Conservation (phyloP, 1,284 basidiomycete species). For the Cryptococcus maquisensis region DNA sequence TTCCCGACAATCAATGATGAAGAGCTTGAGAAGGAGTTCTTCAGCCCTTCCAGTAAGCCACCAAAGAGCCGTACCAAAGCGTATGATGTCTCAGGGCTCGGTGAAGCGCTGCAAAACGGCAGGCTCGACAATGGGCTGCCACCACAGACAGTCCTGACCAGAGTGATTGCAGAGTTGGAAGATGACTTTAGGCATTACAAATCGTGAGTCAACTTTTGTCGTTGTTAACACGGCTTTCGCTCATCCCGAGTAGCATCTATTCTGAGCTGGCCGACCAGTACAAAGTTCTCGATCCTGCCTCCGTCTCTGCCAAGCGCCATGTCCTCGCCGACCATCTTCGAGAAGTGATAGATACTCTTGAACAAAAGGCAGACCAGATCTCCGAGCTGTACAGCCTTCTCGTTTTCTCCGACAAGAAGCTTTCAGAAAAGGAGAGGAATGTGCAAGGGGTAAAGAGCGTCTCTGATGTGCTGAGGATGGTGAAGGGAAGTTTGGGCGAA, state of each 20-base stretch:
- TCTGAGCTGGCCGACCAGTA: slow-evolving; percentile 84
- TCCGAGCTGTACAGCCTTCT: slow-evolving; percentile 74
- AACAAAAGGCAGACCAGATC: slow-evolving; percentile 86
- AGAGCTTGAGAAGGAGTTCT: slow-evolving; percentile 71
- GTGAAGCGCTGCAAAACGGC: not conserved
- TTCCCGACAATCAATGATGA: slow-evolving; percentile 76
- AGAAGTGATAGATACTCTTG: slow-evolving; percentile 82
- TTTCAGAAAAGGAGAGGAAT: not conserved
- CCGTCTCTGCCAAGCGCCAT: slow-evolving; percentile 71
- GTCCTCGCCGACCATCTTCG: slow-evolving; percentile 75
- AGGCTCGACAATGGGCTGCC: slow-evolving; percentile 53
- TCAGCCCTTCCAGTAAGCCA: slow-evolving; percentile 39
- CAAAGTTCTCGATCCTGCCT: slow-evolving; percentile 74
- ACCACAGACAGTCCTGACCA: slow-evolving; percentile 73
- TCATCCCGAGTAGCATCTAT: slow-evolving; percentile 61
- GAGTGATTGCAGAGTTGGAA: slow-evolving; percentile 76
- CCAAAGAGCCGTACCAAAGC: not conserved
- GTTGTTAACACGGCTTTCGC: not conserved
- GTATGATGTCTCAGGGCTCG: too few relatives aligned
- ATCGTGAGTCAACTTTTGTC: slow-evolving; percentile 54
- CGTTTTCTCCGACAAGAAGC: slow-evolving; percentile 60
- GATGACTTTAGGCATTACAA: slow-evolving; percentile 88
- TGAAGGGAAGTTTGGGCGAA: slow-evolving; percentile 33
- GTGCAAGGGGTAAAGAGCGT: slow-evolving; percentile 20
- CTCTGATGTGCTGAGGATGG: slow-evolving; percentile 35